Evolutionary conservation across 2,329 filamentous ascomycete species (phyloP), one percentile per base, ranked within the genome.

Genomic region (Fusarium globosum): DNA sequence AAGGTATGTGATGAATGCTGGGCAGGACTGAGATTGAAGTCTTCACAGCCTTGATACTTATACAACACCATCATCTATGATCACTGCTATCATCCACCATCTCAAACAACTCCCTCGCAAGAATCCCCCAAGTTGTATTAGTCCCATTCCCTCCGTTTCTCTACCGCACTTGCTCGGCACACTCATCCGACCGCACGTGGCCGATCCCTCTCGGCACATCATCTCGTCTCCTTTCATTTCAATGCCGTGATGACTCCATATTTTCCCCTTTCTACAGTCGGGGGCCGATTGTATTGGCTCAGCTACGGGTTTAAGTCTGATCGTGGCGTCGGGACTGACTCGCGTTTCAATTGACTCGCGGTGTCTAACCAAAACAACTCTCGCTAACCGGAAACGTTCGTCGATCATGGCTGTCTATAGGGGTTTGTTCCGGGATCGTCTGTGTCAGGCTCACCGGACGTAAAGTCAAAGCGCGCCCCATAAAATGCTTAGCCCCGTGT

Each of bases 91-190:
- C 11, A 53, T 38, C 18, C 20, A 21, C 23, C 11, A 16, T 38
- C 49, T 36, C n/a, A 38, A 38, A 38, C 35, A 26, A 53, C 35
- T 38, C n/a, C 18, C 51, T 53, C 35, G 51, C 51, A 53, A 53
- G 51, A 28, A 53, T 38, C 23, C 23, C 51, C 51, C 51, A 28
- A 53, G 51, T 53, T 16, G 51, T 26, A 53, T 53, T 53, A 38
- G 51, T 8, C 23, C 4, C 7, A 3, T 4, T 2, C 6, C 3
- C 16, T 2, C n/a, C 33, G 18, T 26, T 28, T 4, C 18, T 52
- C 18, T 49, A 49, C 15, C 21, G 21, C 7, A 33, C 28, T 35
- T 33, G 1, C 6, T 38, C 51, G 51, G 35, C 51, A 38, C 51
- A 2, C 23, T 53, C n/a, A 51, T 35, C 48, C 48, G 48, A 20